Percentiles rank a stretch among this genome's conserved stretches.
phyloP scores from a whole-genome alignment of 192 early-diverging fungal species.

The Backusella circina region DNA sequence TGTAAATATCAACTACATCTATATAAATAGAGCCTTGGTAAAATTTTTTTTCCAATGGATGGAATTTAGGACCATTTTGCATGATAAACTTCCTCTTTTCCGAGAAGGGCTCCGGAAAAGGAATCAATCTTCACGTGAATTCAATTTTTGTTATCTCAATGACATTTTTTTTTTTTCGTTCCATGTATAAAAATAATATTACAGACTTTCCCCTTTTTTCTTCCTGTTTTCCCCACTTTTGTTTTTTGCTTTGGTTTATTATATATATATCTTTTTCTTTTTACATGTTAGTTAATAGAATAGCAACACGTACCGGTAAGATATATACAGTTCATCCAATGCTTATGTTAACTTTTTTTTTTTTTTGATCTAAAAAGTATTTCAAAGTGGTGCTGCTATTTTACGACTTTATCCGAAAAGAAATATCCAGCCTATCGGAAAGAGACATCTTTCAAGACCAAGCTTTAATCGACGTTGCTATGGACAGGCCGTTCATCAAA shows the following conservation, averaged over 20 bases:
- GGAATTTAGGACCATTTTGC: neutral
- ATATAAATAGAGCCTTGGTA: neutral
- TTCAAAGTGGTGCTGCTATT: neutral
- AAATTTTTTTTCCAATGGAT: neutral
- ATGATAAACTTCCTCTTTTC: neutral
- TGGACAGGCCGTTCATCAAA: slow-evolving; percentile 81
- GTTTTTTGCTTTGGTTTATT: neutral
- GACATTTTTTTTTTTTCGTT: neutral
- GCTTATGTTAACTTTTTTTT: neutral
- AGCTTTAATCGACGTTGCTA: slow-evolving; percentile 15
- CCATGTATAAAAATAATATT: neutral
- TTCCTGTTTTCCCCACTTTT: neutral
- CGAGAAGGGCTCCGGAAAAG: neutral
- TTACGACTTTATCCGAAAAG: neutral
- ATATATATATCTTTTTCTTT: neutral
- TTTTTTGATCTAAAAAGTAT: neutral
- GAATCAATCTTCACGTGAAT: neutral
- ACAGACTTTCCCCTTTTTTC: neutral
- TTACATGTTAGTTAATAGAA: neutral
- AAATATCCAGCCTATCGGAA: neutral
- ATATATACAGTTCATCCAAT: neutral
- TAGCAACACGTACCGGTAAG: neutral
- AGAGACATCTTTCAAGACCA: neutral
- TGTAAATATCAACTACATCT: neutral
- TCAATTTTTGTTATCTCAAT: neutral